These are phyloP conservation scores for Cyclotella atomus DNA, from an alignment of 108 stramenopile species.

Conservation along the genomic window DNA sequence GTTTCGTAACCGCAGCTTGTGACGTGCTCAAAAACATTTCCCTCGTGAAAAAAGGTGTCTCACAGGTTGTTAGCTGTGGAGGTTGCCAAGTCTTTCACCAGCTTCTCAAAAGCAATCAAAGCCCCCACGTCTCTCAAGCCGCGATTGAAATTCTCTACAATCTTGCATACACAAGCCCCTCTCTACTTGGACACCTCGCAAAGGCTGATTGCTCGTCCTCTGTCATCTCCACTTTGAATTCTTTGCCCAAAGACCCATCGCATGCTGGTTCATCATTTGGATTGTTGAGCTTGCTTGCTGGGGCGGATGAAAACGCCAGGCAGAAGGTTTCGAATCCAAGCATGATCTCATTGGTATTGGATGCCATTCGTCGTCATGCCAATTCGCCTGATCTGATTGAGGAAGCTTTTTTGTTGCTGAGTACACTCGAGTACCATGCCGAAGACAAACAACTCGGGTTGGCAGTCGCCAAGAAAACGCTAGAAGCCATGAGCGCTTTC, in stretches of 20 bases:
- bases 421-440: background rate
- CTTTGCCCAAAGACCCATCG: background rate
- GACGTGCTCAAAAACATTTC: conserved; percentile 25
- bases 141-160: conserved; percentile 19
- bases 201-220: background rate
- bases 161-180: conserved; percentile 5
- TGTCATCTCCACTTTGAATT: conserved; percentile 3
- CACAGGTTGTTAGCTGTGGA: background rate
- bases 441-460: background rate
- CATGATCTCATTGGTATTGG: conserved; percentile 9
- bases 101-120: background rate
- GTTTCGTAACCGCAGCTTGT: conserved; percentile 13
- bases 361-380: conserved; percentile 19
- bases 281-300: conserved; percentile 10
- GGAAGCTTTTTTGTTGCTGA: conserved; percentile 14
- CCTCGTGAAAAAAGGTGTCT: conserved; percentile 5
- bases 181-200: background rate
- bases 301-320: background rate
- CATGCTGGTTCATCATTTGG: conserved; percentile 3
- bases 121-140: background rate
- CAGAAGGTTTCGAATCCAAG: background rate
- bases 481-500: conserved; percentile 11
- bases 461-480: conserved; percentile 5
- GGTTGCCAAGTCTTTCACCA: conserved; percentile 5
- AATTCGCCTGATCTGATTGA: conserved; percentile 9